Base-by-base conservation (phyloP, 176 grass and related monocot species). In the Carex pumila region DNA sequence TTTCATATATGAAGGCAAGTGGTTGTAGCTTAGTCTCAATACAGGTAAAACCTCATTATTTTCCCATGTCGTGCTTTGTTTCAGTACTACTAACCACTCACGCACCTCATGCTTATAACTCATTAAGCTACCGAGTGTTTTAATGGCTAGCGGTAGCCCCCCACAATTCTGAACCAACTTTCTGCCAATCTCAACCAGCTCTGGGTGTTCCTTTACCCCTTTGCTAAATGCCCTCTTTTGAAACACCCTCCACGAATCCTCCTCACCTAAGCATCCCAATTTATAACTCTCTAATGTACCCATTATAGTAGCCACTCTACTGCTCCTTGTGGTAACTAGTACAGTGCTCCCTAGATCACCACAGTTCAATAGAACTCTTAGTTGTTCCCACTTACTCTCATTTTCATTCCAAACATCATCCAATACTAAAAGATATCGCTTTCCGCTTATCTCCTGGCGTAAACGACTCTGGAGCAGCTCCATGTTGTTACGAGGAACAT, bases 351-450 rank as follows among this genome's bases (percentile, higher is more conserved):
- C 84, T 0, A 3, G 3, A 30, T 52, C 86, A 81, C 54, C 86
- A 37, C 62, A 57, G 0, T 29, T 1, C 3, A 34, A 34, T 34
- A 34, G 1, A 34, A 2, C 32, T 49, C 57, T 67, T 7, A 93
- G 31, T 0, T 18, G 12, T 0, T 90, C 43, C 91, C 89, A 91
- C 32, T 64, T 79, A 0, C 14, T 1, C 1, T 18, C 0, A 0
- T 81, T 84, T 13, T 91, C 87, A 22, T 78, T 85, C 91, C 89
- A 94, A 0, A 87, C 80, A 39, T 87, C 85, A 12, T 94, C 88
- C 0, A 87, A 47, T 21, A 94, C 9, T 0, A 83, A 63, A 15
- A 85, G 1, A n/a, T 75, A 73, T 11, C 15, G 73, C 11, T 85
- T 75, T 7, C 2, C 1, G 0, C 83, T 22, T 43, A 85, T 89